Percentiles rank a stretch among this genome's conserved stretches.
phyloP scores from a whole-genome alignment of 2,329 filamentous ascomycete genomes.

The Aspergillus fischeri region DNA sequence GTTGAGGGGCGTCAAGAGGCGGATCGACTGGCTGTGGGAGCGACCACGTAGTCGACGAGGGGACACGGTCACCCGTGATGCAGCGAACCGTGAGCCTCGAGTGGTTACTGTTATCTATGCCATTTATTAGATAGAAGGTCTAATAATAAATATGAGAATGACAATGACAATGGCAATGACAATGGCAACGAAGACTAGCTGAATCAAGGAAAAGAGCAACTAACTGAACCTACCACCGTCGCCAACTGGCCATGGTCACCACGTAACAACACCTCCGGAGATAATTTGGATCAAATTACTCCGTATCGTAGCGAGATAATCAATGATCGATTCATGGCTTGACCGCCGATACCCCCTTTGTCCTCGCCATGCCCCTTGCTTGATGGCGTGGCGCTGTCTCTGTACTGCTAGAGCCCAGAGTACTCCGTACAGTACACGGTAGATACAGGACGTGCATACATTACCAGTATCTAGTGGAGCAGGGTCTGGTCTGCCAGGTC shows the following conservation, averaged over 20 bases:
- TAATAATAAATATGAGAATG: too few species aligned
- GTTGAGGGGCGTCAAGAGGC: not conserved
- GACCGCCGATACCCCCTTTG: not conserved
- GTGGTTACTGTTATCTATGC: too few species aligned
- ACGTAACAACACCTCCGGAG: too few species aligned
- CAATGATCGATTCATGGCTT: not conserved
- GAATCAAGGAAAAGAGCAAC: not conserved
- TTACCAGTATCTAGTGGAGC: not conserved
- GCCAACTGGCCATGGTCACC: too few species aligned
- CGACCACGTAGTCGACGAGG: conserved; percentile 16
- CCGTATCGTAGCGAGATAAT: not conserved
- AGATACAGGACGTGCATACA: too few species aligned
- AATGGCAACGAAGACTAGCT: not conserved
- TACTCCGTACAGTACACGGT: too few species aligned
- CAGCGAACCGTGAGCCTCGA: not conserved
- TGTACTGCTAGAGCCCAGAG: too few species aligned
- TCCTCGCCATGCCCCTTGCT: not conserved
- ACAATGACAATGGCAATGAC: too few species aligned
- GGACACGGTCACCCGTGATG: not conserved
- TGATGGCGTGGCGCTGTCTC: not conserved
- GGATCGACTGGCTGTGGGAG: conserved; percentile 20
- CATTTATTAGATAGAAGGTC: too few species aligned
- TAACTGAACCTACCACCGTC: too few species aligned
- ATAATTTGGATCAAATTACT: too few species aligned
- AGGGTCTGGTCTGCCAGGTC: not conserved